Evolutionary conservation across 805 yeast genomes (phyloP).

Genomic region (Ogataea zsoltii): DNA sequence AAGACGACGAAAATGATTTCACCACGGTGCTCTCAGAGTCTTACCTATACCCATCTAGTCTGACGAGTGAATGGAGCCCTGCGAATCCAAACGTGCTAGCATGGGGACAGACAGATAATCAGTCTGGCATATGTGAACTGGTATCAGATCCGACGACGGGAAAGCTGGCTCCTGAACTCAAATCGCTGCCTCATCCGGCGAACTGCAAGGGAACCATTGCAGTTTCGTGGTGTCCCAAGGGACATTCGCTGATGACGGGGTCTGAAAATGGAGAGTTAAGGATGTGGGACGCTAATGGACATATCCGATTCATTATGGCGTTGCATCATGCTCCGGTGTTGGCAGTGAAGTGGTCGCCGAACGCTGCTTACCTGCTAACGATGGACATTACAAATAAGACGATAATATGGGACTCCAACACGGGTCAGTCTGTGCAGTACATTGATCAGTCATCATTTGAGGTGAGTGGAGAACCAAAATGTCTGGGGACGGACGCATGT

Average conservation of each 20-base stretch:
- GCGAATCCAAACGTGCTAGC: slow-evolving; percentile 45
- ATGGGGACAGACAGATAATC: slow-evolving; percentile 45
- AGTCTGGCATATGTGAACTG: slow-evolving; percentile 29
- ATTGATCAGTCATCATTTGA: slow-evolving; percentile 33
- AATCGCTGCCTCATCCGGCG: slow-evolving; percentile 25
- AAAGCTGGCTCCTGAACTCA: slow-evolving; percentile 14
- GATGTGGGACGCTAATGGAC: slow-evolving; percentile 77
- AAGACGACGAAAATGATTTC: slow-evolving; percentile 21
- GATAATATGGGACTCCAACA: slow-evolving; percentile 65
- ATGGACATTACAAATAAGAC: slow-evolving; percentile 56
- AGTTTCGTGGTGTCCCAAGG: slow-evolving; percentile 63
- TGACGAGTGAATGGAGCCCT: slow-evolving; percentile 61
- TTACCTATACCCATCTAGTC: slow-evolving; percentile 42
- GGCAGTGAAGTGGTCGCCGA: slow-evolving; percentile 58
- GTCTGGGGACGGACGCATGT: slow-evolving; percentile 55
- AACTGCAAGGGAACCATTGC: slow-evolving; percentile 34
- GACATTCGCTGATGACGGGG: slow-evolving; percentile 62
- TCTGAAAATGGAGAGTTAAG: slow-evolving; percentile 71
- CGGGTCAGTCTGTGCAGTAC: slow-evolving; percentile 51
- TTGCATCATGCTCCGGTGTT: slow-evolving; percentile 57
- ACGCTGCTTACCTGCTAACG: slow-evolving; percentile 55
- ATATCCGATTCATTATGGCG: slow-evolving; percentile 54
- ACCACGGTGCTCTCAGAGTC: slow-evolving; percentile 42
- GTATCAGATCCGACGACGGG: slow-evolving; percentile 16
- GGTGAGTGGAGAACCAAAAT: slow-evolving; percentile 13